These are phyloP conservation scores for Termitomyces sp. DNA, from an alignment of 768 basidiomycete species.

Conservation along the genomic window DNA sequence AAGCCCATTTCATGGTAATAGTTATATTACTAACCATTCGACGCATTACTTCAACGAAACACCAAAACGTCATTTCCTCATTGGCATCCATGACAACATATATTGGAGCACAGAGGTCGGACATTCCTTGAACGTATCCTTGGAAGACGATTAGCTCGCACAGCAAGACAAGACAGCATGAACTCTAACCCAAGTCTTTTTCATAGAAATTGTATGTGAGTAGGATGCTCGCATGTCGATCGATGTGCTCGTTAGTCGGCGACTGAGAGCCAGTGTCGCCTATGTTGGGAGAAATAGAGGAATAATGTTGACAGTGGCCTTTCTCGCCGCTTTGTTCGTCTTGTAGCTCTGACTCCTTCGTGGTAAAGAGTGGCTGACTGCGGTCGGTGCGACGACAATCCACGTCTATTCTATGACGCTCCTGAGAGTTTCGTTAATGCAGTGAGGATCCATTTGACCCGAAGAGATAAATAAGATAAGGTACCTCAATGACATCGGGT, in stretches of 20 bases:
- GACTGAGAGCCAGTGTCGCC: constrained; percentile 81
- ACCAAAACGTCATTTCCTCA: constrained; percentile 93
- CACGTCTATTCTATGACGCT: constrained; percentile 92
- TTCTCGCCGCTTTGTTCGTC: constrained; percentile 48
- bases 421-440: constrained; percentile 30
- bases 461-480: constrained; percentile 7
- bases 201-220: constrained; percentile 91
- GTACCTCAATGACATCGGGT: constrained; percentile 75
- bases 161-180: constrained; percentile 1
- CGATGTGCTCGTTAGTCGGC: constrained; percentile 87
- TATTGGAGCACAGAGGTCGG: constrained; percentile 88
- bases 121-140: constrained; percentile 99
- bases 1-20: not conserved
- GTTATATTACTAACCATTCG: constrained; percentile 65
- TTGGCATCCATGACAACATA: constrained; percentile 89
- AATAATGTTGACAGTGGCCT: constrained; percentile 46
- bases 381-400: constrained; percentile 96
- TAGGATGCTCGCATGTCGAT: constrained; percentile 78
- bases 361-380: constrained; percentile 83
- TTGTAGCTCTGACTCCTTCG: constrained; percentile 23
- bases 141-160: constrained; percentile 1
- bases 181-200: constrained; percentile 70
- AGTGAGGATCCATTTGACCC: not conserved
- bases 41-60: constrained; percentile 91
- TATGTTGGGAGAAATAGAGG: constrained; percentile 70